phyloP scores from a whole-genome alignment of 2,329 filamentous ascomycete species.

The Pestalotiopsis sp. region DNA sequence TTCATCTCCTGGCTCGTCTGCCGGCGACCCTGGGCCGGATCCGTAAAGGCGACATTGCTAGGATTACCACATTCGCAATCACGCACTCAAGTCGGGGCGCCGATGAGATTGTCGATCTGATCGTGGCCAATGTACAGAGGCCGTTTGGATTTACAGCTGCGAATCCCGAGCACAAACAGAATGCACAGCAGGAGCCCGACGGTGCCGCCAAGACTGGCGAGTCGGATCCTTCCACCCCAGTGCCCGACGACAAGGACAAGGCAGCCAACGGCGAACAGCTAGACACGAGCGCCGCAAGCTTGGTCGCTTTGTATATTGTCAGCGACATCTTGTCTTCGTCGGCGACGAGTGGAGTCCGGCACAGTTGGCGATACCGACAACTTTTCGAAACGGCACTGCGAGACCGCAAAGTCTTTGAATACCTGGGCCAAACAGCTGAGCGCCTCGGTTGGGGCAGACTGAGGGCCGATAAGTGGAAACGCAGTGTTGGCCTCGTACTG shows the following conservation, averaged over 20 bases:
- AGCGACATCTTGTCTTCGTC: constrained; percentile 79
- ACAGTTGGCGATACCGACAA: constrained; percentile 84
- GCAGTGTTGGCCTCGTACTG: constrained; percentile 71
- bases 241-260: constrained; percentile 33
- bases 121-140: constrained; percentile 78
- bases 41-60: constrained; percentile 82
- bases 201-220: constrained; percentile 31
- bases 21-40: constrained; percentile 76
- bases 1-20: constrained; percentile 80
- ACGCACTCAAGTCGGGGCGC: constrained; percentile 82
- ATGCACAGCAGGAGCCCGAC: constrained; percentile 40
- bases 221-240: constrained; percentile 37
- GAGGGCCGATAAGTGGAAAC: constrained; percentile 82
- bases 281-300: constrained; percentile 72
- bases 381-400: constrained; percentile 76
- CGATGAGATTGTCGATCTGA: constrained; percentile 88
- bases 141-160: constrained; percentile 76
- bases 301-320: constrained; percentile 79
- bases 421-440: constrained; percentile 73
- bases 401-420: constrained; percentile 69
- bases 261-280: constrained; percentile 33
- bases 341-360: constrained; percentile 75
- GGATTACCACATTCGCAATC: constrained; percentile 86
- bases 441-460: constrained; percentile 78
- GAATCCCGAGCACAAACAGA: constrained; percentile 58